These are phyloP conservation scores for Aspergillus sclerotioniger DNA, from an alignment of 495 filamentous ascomycete species.

Conservation along the genomic window DNA sequence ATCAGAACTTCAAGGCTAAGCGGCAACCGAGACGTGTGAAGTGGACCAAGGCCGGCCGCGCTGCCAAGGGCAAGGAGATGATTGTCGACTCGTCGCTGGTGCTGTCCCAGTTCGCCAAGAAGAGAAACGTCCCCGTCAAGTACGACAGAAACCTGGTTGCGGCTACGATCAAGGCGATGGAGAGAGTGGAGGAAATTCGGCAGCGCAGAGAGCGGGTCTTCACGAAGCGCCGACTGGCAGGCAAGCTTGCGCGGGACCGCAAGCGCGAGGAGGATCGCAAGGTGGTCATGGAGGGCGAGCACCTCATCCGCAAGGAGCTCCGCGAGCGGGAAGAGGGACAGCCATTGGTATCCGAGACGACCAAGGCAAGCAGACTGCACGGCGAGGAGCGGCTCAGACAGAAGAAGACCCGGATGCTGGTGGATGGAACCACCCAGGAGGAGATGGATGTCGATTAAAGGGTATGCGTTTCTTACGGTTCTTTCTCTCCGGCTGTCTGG, in stretches of 20 bases:
- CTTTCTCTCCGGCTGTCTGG: constrained; percentile 9
- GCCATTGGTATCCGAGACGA: constrained; percentile 35
- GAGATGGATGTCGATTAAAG: constrained; percentile 71
- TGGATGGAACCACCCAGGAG: constrained; percentile 65
- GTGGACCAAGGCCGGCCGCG: constrained; percentile 78
- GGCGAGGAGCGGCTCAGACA: constrained; percentile 57
- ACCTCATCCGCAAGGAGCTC: constrained; percentile 61
- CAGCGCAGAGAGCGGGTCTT: constrained; percentile 79
- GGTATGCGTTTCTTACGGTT: constrained; percentile 14
- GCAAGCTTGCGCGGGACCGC: constrained; percentile 77
- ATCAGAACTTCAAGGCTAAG: constrained; percentile 99
- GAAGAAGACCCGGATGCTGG: constrained; percentile 60
- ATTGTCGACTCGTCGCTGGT: constrained; percentile 89
- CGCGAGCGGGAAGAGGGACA: constrained; percentile 44
- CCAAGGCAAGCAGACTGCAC: constrained; percentile 28
- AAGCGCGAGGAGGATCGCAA: constrained; percentile 69
- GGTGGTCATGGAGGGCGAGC: constrained; percentile 87
- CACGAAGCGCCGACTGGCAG: constrained; percentile 88
- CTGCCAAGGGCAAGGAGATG: constrained; percentile 84
- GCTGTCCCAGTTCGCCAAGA: constrained; percentile 85
- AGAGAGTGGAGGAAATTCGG: constrained; percentile 84
- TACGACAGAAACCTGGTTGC: constrained; percentile 90
- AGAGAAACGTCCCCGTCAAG: constrained; percentile 89
- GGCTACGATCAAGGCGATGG: constrained; percentile 87
- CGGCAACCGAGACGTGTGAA: constrained; percentile 78